Percentiles rank a stretch among this genome's conserved stretches.
phyloP scores from a whole-genome alignment of 257 asterid species.

The Thymus mandschuricus region DNA sequence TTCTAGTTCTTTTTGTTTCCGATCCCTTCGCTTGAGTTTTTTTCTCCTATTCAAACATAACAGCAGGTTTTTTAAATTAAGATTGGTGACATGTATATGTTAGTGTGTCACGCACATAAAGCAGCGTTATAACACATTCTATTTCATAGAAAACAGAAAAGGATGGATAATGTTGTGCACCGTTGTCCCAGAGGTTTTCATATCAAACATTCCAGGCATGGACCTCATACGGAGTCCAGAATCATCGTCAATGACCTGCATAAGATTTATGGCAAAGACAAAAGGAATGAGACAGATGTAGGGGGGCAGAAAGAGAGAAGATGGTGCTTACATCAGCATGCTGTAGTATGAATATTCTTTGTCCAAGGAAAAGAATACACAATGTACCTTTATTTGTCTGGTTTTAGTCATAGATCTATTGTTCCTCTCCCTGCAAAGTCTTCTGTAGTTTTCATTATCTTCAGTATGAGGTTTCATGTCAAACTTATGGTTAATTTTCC shows the following conservation, averaged over 20 bases:
- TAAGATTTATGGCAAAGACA: neutral
- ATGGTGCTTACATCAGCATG: conserved; percentile 9
- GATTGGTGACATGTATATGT: neutral
- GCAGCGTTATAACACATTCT: neutral
- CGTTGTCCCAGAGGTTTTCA: conserved; percentile 51
- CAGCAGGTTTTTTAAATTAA: conserved; percentile 1
- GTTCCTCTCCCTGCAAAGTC: conserved; percentile 77
- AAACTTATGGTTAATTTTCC: conserved; percentile 79
- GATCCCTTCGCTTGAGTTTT: conserved; percentile 62
- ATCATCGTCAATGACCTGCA: conserved; percentile 74
- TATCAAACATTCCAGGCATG: conserved; percentile 63
- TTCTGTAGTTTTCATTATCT: conserved; percentile 66
- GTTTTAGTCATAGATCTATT: conserved; percentile 64
- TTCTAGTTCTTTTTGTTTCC: conserved; percentile 81
- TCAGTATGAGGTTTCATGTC: conserved; percentile 79
- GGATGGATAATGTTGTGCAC: conserved; percentile 40
- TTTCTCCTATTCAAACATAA: conserved; percentile 60
- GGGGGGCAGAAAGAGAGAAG: conserved; percentile 12
- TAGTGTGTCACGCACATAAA: conserved; percentile 9
- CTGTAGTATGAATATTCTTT: neutral
- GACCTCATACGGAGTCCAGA: conserved; percentile 77
- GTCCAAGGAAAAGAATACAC: conserved; percentile 18
- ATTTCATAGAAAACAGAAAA: neutral
- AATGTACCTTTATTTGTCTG: conserved; percentile 66
- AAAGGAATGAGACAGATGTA: neutral